phyloP scores from a whole-genome alignment of 169 alveolate genomes.

The Cryptosporidium xiaoi region DNA sequence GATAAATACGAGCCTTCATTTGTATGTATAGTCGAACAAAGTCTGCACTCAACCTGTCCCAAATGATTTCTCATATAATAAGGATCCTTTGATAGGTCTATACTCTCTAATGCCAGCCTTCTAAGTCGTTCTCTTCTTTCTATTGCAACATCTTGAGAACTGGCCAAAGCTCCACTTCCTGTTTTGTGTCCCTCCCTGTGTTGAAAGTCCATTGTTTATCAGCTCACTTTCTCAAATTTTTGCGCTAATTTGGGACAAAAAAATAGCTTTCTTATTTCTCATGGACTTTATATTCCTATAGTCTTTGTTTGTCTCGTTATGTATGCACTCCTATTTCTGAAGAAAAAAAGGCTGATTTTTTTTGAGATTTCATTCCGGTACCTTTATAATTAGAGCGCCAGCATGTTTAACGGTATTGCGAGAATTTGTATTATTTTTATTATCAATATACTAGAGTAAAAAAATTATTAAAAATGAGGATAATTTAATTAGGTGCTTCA shows the following conservation, averaged over 20 bases:
- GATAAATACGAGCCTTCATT: constrained; percentile 98
- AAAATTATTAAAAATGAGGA: no score
- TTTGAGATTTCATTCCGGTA: no score
- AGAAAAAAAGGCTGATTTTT: neutral
- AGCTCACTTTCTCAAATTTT: neutral
- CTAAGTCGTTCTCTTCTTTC: constrained; percentile 96
- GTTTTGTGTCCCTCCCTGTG: constrained; percentile 97
- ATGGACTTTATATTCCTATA: neutral
- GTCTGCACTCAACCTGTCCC: constrained; percentile 91
- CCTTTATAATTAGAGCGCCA: no score
- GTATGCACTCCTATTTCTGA: neutral
- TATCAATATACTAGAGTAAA: no score
- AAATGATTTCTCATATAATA: constrained; percentile 89
- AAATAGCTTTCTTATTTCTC: no score
- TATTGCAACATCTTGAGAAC: constrained; percentile 92
- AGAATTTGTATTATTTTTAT: no score
- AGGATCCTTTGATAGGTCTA: constrained; percentile 90
- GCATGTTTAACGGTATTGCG: no score
- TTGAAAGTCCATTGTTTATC: constrained; percentile 91
- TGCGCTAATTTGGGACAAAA: no score
- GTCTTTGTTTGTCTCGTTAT: neutral
- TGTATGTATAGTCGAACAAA: constrained; percentile 97
- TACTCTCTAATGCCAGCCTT: constrained; percentile 95
- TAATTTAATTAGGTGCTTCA: no score
- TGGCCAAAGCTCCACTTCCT: constrained; percentile 97